phyloP scores from a whole-genome alignment of 2,329 filamentous ascomycete species.

The Daldinia sp. region DNA sequence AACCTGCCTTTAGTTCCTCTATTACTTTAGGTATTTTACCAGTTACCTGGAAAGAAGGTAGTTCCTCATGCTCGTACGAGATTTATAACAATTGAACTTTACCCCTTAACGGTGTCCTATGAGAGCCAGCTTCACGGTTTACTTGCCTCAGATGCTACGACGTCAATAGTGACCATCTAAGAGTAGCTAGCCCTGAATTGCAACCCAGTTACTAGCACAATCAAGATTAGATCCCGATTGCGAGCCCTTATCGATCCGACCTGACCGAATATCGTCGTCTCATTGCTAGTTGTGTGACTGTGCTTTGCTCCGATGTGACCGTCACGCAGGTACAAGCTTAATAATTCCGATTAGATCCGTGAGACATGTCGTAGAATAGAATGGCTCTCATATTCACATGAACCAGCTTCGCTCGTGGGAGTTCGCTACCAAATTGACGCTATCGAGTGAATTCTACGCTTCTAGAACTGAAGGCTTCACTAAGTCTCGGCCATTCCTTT shows the following conservation, averaged over 20 bases:
- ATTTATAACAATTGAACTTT: background rate
- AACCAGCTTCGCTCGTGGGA: background rate
- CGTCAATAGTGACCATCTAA: background rate
- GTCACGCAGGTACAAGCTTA: slow-evolving; percentile 30
- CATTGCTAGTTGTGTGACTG: slow-evolving; percentile 13
- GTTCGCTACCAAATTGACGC: background rate
- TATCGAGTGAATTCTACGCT: background rate
- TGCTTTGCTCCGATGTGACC: slow-evolving; percentile 8
- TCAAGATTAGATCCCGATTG: slow-evolving; percentile 3
- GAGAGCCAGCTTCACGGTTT: background rate
- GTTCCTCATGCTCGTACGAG: background rate
- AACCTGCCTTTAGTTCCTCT: background rate
- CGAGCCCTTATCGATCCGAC: background rate
- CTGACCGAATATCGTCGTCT: background rate
- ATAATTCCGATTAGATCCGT: slow-evolving; percentile 34
- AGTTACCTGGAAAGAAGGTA: background rate
- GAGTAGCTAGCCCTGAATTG: background rate
- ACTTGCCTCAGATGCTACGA: background rate
- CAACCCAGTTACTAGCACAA: background rate
- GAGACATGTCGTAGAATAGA: slow-evolving; percentile 33
- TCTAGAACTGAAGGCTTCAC: background rate
- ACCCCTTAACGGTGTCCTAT: background rate
- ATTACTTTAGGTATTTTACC: background rate
- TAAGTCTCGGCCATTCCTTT: slow-evolving; percentile 14
- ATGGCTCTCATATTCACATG: background rate